phyloP scores from a whole-genome alignment of 495 filamentous ascomycete genomes.

The Lichenothelia convexa region DNA sequence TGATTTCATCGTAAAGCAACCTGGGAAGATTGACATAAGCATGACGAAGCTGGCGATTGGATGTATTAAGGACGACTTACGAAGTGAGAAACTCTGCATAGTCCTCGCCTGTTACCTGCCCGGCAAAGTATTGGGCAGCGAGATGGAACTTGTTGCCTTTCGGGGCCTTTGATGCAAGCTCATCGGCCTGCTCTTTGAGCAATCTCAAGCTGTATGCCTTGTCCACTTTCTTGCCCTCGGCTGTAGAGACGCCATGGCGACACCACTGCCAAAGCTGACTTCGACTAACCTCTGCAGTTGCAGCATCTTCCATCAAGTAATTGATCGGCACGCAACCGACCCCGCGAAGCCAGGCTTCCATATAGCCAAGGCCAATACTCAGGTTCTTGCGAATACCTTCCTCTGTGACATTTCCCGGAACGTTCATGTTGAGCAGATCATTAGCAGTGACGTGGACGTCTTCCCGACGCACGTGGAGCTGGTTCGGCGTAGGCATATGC shows the following conservation, averaged over 20 bases:
- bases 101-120: conserved; percentile 90
- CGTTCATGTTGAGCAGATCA: conserved; percentile 96
- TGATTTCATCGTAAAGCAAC: neutral
- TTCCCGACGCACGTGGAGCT: conserved; percentile 78
- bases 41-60: too few relatives aligned
- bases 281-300: conserved; percentile 87
- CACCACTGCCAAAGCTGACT: conserved; percentile 95
- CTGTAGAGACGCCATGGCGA: conserved; percentile 64
- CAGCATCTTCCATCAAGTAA: conserved; percentile 98
- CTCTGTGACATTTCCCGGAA: conserved; percentile 85
- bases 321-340: conserved; percentile 97
- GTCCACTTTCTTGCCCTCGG: conserved; percentile 83
- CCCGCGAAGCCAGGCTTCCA: conserved; percentile 95
- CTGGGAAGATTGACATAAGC: too few relatives aligned
- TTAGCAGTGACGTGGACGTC: conserved; percentile 74
- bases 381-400: conserved; percentile 96
- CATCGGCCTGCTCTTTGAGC: conserved; percentile 69
- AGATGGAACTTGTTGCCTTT: conserved; percentile 86
- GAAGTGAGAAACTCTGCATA: conserved; percentile 93
- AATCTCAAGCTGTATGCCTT: conserved; percentile 78
- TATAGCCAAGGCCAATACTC: conserved; percentile 90
- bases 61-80: conserved; percentile 24
- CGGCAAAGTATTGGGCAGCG: conserved; percentile 79
- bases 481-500: conserved; percentile 98
- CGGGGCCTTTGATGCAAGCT: conserved; percentile 52